Percentiles rank a stretch among this genome's conserved stretches.
phyloP scores from a whole-genome alignment of 495 filamentous ascomycete genomes.

The Talaromyces nanjingensis region DNA sequence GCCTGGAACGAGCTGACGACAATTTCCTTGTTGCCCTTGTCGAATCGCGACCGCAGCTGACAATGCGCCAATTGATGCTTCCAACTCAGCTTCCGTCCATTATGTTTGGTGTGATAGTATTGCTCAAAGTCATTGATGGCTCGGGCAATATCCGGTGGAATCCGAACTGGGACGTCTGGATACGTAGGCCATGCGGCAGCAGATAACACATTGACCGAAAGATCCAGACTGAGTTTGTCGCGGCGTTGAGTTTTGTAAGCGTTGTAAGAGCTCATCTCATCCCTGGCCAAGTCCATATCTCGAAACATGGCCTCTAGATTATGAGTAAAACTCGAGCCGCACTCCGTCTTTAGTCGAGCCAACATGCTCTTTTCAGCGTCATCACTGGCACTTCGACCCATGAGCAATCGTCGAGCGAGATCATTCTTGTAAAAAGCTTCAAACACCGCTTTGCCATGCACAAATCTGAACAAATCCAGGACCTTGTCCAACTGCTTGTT shows the following conservation, averaged over 20 bases:
- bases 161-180: conserved; percentile 65
- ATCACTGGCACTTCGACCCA: conserved; percentile 84
- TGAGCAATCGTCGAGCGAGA: conserved; percentile 77
- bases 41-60: conserved; percentile 70
- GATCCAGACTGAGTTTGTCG: conserved; percentile 54
- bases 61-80: conserved; percentile 87
- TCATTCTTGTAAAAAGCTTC: conserved; percentile 99
- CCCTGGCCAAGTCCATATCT: conserved; percentile 82
- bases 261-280: conserved; percentile 77
- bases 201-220: conserved; percentile 81
- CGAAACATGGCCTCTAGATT: conserved; percentile 99
- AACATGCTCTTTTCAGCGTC: conserved; percentile 97
- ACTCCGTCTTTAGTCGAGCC: conserved; percentile 79
- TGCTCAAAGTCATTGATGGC: conserved; percentile 67
- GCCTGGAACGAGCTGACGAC: conserved; percentile 87
- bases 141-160: conserved; percentile 63
- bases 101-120: conserved; percentile 82
- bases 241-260: conserved; percentile 42
- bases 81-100: conserved; percentile 79
- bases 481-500: conserved; percentile 85
- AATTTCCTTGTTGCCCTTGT: conserved; percentile 73
- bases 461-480: conserved; percentile 90
- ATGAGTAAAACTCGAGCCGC: conserved; percentile 86
- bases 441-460: conserved; percentile 95
- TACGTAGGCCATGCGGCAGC: conserved; percentile 89